Percentiles rank a stretch among this genome's conserved stretches.
These are phyloP conservation scores for Marasmius fiardii DNA, from an alignment of 1,284 basidiomycete species.

Conservation along the genomic window DNA sequence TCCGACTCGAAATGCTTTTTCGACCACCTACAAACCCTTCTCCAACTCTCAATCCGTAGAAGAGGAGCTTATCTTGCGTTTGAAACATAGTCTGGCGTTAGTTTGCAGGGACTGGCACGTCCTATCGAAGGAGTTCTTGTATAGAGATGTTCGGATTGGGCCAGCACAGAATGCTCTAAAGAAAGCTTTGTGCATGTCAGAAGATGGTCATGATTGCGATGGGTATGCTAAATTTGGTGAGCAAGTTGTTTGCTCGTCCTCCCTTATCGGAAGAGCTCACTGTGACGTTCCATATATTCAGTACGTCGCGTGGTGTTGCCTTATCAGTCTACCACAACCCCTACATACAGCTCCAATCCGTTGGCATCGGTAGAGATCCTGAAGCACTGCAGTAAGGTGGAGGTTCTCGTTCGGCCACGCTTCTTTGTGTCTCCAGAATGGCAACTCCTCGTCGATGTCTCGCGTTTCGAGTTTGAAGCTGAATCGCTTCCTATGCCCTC, in stretches of 20 bases:
- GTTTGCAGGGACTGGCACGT: slow-evolving; percentile 56
- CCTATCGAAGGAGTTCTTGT: slow-evolving; percentile 43
- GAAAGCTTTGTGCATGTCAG: slow-evolving; percentile 22
- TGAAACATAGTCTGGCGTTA: slow-evolving; percentile 40
- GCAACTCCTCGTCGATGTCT: slow-evolving; percentile 17
- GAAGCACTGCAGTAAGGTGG: slow-evolving; percentile 43
- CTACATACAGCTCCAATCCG: slow-evolving; percentile 24
- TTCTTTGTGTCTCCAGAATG: slow-evolving; percentile 12
- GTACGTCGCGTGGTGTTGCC: slow-evolving; percentile 57
- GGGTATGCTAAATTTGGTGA: slow-evolving; percentile 28
- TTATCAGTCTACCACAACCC: slow-evolving; percentile 48
- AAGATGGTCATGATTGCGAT: slow-evolving; percentile 20
- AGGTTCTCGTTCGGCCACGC: slow-evolving; percentile 53
- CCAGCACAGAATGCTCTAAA: slow-evolving; percentile 28
- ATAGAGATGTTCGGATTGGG: slow-evolving; percentile 49
- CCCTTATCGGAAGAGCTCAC: not conserved
- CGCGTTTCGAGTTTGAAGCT: slow-evolving; percentile 54
- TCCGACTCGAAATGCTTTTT: slow-evolving; percentile 21
- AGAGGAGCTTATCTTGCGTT: slow-evolving; percentile 21
- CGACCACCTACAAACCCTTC: slow-evolving; percentile 39
- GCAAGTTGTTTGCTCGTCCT: slow-evolving; percentile 3
- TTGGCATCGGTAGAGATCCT: slow-evolving; percentile 42
- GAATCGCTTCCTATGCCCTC: slow-evolving; percentile 41
- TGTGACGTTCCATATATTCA: slow-evolving; percentile 24
- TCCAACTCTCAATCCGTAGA: slow-evolving; percentile 22